Evolutionary conservation across 495 filamentous ascomycete species (phyloP), one percentile per base, ranked within the genome.

Genomic region (Daldinia concentrica): DNA sequence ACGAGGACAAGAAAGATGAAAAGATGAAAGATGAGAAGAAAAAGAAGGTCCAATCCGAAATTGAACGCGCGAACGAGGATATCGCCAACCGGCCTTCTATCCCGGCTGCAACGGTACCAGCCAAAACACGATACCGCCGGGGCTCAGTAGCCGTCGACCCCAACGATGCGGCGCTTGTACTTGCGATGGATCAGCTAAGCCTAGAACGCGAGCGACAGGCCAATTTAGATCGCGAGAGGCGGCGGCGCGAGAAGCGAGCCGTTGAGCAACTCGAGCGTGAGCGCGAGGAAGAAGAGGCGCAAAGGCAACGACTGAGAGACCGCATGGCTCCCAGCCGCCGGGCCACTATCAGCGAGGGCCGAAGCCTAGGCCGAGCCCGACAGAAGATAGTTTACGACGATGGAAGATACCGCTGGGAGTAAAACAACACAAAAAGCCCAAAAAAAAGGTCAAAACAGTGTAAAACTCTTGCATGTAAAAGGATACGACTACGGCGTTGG

Each of bases 11-110:
- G 19, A 60, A 80, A 8, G 76, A 75, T 0, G 78, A 75, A 58
- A 79, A 80, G 34, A 76, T 73, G 67, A 62, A 67, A 14, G 75
- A 78, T 29, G 78, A 75, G 58, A 79, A 79, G 30, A 76, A 74
- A 64, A 77, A 76, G 58, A 66, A 77, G 55, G 68, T 75, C 5
- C 66, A 81, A 45, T 75, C 78, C 27, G 76, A 78, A 73, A 84
- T 84, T 59, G 75, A 79, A 57, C 41, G 69, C 62, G 72, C 72
- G 11, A 74, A 81, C 41, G 69, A 74, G 52, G 71, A 55, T 30
- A 79, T 79, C 43, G 72, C 72, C 19, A 73, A 48, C 56, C 74
- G 78, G 52, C 68, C 75, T 52, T 26, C 69, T 19, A 19, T 74
- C 11, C 76, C 76, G 14, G 3, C 58, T 3, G 14, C 45, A n/a